Evolutionary conservation across 306 rosid genomes (phyloP).

Genomic region (Prunus fruticosa): DNA sequence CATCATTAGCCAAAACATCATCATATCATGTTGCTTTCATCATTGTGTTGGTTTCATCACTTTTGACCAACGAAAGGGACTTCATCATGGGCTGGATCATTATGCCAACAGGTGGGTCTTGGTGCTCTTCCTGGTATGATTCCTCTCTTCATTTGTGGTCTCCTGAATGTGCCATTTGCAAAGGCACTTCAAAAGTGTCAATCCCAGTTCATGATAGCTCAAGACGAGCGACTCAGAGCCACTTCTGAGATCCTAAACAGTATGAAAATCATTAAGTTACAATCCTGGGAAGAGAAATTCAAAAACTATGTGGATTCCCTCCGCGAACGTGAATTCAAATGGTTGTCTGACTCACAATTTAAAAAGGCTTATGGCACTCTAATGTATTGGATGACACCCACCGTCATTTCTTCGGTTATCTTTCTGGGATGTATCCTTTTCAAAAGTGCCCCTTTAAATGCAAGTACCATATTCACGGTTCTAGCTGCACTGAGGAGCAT

Average conservation of each 20-base stretch:
- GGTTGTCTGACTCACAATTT: constrained; percentile 49
- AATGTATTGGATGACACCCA: constrained; percentile 74
- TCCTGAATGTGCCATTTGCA: constrained; percentile 66
- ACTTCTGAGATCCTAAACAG: constrained; percentile 78
- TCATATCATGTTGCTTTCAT: too few species aligned
- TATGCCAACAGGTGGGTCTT: too few species aligned
- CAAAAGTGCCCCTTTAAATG: constrained; percentile 62
- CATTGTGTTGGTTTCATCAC: too few species aligned
- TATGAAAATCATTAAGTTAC: constrained; percentile 74
- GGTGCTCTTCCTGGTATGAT: constrained; percentile 71
- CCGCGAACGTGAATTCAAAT: constrained; percentile 55
- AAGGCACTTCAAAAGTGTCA: constrained; percentile 53
- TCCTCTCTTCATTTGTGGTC: constrained; percentile 55
- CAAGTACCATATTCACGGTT: constrained; percentile 76
- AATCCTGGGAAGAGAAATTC: constrained; percentile 82
- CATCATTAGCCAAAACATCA: too few species aligned
- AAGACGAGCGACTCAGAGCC: constrained; percentile 69
- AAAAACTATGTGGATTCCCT: constrained; percentile 38
- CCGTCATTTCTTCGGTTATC: constrained; percentile 51
- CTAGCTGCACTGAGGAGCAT: constrained; percentile 55
- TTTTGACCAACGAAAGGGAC: too few species aligned
- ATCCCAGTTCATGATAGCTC: constrained; percentile 59
- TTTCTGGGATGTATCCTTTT: constrained; percentile 52
- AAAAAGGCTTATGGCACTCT: constrained; percentile 38
- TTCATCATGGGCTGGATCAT: too few species aligned